Conservation (phyloP, 169 alveolate genomes). For the Babesia gibsoni region DNA sequence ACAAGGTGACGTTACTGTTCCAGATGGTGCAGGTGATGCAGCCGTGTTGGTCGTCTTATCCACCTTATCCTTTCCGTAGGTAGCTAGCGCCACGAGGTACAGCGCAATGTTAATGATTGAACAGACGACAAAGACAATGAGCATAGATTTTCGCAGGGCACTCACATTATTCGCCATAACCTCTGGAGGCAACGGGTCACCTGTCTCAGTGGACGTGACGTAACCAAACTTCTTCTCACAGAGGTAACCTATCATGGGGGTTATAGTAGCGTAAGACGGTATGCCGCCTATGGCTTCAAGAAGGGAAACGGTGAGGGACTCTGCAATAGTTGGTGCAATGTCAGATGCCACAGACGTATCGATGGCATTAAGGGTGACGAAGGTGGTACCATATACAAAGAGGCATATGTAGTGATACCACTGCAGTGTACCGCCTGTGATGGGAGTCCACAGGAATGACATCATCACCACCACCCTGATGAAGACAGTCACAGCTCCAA, state of each 20-base stretch:
- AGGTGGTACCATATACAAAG: slow-evolving; percentile 80
- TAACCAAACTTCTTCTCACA: slow-evolving; percentile 82
- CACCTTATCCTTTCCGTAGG: too few relatives aligned
- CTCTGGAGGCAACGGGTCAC: not conserved
- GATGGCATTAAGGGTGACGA: slow-evolving; percentile 89
- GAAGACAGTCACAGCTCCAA: slow-evolving; percentile 75
- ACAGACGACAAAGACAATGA: not conserved
- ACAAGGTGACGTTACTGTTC: too few relatives aligned
- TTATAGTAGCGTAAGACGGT: slow-evolving; percentile 81
- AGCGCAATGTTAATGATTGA: not conserved
- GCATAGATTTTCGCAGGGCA: slow-evolving; percentile 17
- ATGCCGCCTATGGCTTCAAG: slow-evolving; percentile 84
- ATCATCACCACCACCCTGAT: slow-evolving; percentile 70
- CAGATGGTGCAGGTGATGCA: too few relatives aligned
- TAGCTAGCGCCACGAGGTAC: too few relatives aligned
- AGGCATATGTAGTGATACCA: slow-evolving; percentile 59
- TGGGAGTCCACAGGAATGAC: slow-evolving; percentile 68
- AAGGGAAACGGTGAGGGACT: slow-evolving; percentile 82
- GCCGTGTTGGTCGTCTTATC: too few relatives aligned
- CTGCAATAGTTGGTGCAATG: slow-evolving; percentile 84
- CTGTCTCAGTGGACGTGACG: not conserved
- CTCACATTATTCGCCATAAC: not conserved
- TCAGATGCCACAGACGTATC: slow-evolving; percentile 86
- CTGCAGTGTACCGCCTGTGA: slow-evolving; percentile 55
- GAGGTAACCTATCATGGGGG: slow-evolving; percentile 84